A percentile compares a stretch with the other conserved stretches of the same genome.
These are phyloP conservation scores for Striga hermonthica DNA, from an alignment of 305 asterid genomes.

Conservation along the genomic window DNA sequence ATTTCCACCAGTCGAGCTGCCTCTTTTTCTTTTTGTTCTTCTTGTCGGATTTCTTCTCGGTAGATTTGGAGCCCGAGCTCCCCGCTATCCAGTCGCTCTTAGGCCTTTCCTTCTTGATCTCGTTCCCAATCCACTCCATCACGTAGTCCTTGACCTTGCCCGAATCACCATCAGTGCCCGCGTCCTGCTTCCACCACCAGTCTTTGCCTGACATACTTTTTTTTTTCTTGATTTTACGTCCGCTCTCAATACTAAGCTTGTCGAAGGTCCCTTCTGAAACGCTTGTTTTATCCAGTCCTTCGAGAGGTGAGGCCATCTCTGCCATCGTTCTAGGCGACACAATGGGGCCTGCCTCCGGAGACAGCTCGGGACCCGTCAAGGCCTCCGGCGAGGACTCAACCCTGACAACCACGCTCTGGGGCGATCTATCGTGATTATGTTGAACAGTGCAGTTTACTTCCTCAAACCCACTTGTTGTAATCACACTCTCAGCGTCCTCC, in stretches of 20 bases:
- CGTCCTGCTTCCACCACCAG: constrained; percentile 99
- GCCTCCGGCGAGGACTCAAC: constrained; percentile 67
- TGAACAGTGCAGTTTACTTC: constrained; percentile 35
- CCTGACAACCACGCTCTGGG: constrained; percentile 65
- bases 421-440: constrained; percentile 52
- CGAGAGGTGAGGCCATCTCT: constrained; percentile 68
- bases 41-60: constrained; percentile 66
- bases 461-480: constrained; percentile 59
- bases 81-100: constrained; percentile 66
- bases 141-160: constrained; percentile 83
- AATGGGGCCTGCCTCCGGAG: constrained; percentile 53
- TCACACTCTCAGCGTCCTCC: constrained; percentile 88
- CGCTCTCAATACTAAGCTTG: constrained; percentile 55
- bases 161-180: constrained; percentile 47
- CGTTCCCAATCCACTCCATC: constrained; percentile 94
- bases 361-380: constrained; percentile 44
- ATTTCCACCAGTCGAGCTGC: constrained; percentile 92
- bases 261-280: constrained; percentile 67
- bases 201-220: constrained; percentile 71
- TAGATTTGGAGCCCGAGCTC: constrained; percentile 44
- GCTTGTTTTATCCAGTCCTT: constrained; percentile 57
- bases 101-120: constrained; percentile 91
- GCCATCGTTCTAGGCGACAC: constrained; percentile 69
- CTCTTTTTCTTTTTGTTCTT: constrained; percentile 44
- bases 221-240: constrained; percentile 71